Base-by-base conservation (phyloP, 192 early-diverging fungal species). In the Podochytrium sp. region DNA sequence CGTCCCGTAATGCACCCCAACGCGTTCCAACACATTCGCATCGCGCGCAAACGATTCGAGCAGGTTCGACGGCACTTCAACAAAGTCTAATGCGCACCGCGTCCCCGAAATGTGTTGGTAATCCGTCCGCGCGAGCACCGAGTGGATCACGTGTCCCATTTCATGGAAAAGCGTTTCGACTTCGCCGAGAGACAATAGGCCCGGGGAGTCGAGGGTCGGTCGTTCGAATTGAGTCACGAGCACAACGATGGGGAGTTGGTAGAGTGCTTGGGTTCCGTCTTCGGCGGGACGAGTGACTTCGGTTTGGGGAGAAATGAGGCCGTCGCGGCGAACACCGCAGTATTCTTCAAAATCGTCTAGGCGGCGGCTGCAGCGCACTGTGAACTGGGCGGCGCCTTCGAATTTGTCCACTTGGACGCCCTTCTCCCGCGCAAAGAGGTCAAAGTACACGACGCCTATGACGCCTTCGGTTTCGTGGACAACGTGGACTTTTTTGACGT, bases 101-200 rank as follows among this genome's bases (percentile, higher is more conserved):
- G 97, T 99, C 39, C 97, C 97, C 2, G 95, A 86, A 16, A 99
- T 94, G 79, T 97, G 96, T 75, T 99, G 97, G 80, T 91, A 98
- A 41, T 93, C 90, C n/a, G 95, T 96, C 25, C 91, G 87, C 37
- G 92, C 96, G 3, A 99, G 85, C 92, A 97, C 95, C 23, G 95
- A 81, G 84, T 62, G 29, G 20, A 60, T 50, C 2, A 79, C 98
- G 73, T 99, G 98, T 2, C 98, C 98, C 95, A 98, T 97, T 68
- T 99, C 98, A 78, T 99, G 98, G 81, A 97, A 99, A 2, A 98
- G 78, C 0, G 98, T 99, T 76, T 98, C 96, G 32, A 98, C 91
- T 73, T 98, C 95, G 60, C 76, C 77, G 83, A 91, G 87, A 35
- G 81, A 87, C 70, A 99, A 75, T 47, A 95, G 69, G 3, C 87